Base-by-base conservation (phyloP, 1,284 basidiomycete species). In the Pascua guehoae region DNA sequence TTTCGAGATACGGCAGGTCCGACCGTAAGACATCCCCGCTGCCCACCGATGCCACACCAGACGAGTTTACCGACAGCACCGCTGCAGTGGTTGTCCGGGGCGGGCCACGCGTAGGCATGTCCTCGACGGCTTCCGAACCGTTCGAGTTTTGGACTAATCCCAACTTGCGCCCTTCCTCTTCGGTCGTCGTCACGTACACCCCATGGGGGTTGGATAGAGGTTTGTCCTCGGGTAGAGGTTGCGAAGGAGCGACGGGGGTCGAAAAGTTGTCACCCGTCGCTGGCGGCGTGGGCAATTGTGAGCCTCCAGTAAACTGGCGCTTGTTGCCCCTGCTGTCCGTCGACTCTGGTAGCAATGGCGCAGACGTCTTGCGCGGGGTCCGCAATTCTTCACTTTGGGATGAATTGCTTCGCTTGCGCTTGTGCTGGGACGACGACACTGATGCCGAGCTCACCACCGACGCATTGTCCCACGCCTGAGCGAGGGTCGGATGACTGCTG, bases 91-190 rank as follows among this genome's bases (percentile, higher is more conserved):
- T 66, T 2, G 60, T 64, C 14, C 73, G 57, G 4, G 70, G 69
- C 9, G 61, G 57, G 3, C 49, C 51, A 12, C 53, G 57, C 9
- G 57, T 54, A 15, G 54, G 51, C 1, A 42, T 39, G 16, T 62
- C 61, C 16, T 66, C 63, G 5, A 63, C 47, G 7, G 52, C 53
- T 46, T 69, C 67, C n/a, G 60, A 61, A n/a, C 63, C 64, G n/a
- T 61, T 63, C 12, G 65, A 63, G 37, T 63, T 62, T 18, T 63
- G 64, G 2, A 67, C 57, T 5, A 75, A 32, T 10, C 66, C 68
- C 9, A 75, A 56, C 47, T 72, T 72, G n/a, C 73, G 60, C 1
- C 73, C 73, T 53, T 72, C 69, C 18, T 66, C 65, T 36, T 67
- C 61, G 18, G 69, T 65, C 1, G 57, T 43, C 12, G 66, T 69